phyloP scores from a whole-genome alignment of 768 basidiomycete species.

The Postia placenta region DNA sequence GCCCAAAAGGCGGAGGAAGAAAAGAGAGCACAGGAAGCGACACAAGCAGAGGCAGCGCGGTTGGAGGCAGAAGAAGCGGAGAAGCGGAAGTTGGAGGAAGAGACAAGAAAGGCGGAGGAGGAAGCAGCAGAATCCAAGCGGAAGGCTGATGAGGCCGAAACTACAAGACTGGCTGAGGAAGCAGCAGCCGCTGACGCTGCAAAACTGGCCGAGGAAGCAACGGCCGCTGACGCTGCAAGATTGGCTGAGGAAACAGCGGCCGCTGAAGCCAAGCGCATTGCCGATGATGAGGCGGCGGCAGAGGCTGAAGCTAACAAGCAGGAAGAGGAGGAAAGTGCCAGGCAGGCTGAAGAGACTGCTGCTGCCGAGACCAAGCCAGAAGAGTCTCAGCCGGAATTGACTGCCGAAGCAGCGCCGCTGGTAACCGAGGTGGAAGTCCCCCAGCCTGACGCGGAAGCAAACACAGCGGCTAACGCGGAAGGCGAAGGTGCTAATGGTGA shows the following conservation, averaged over 20 bases:
- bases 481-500: neutral
- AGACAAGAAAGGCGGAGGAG: constrained; percentile 15
- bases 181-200: constrained; percentile 11
- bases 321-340: neutral
- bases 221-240: constrained; percentile 10
- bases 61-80: constrained; percentile 13
- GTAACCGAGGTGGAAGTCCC: constrained; percentile 2
- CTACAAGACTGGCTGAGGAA: constrained; percentile 16
- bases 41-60: constrained; percentile 2
- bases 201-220: constrained; percentile 22
- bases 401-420: constrained; percentile 8
- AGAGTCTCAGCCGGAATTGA: constrained; percentile 4
- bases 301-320: constrained; percentile 2
- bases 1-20: constrained; percentile 16
- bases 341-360: constrained; percentile 1
- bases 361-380: constrained; percentile 4
- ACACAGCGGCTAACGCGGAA: constrained; percentile 1
- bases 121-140: constrained; percentile 8
- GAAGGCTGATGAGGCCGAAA: constrained; percentile 6
- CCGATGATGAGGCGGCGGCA: constrained; percentile 8
- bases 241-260: constrained; percentile 13
- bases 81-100: constrained; percentile 14
- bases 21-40: constrained; percentile 11
- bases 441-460: constrained; percentile 1
- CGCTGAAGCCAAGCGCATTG: constrained; percentile 3